Conservation (phyloP, 2,329 filamentous ascomycete species). For the Allantophomopsis lycopodina region DNA sequence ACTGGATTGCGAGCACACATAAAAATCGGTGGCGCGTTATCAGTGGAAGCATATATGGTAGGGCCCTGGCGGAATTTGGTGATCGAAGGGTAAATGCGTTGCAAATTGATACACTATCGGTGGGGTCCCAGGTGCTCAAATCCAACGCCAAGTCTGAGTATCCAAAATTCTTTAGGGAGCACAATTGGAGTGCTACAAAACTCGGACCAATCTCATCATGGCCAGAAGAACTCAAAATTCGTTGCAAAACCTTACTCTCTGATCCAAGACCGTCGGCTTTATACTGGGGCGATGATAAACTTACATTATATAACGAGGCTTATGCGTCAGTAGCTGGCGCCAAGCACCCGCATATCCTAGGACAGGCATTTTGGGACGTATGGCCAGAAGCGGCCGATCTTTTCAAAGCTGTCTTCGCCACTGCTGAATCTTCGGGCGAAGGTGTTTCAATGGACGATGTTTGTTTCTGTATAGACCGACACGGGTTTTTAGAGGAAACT, state of each 20-base stretch:
- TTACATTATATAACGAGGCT: slow-evolving; percentile 22
- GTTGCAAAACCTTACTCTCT: slow-evolving; percentile 19
- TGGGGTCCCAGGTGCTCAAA: background rate
- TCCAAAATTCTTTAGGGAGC: slow-evolving; percentile 15
- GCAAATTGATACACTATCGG: background rate
- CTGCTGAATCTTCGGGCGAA: slow-evolving; percentile 54
- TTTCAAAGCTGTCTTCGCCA: slow-evolving; percentile 52
- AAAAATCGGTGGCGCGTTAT: background rate
- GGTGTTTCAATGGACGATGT: slow-evolving; percentile 74
- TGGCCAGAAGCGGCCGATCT: slow-evolving; percentile 41
- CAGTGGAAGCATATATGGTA: background rate
- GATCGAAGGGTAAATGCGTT: background rate
- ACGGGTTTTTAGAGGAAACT: slow-evolving; percentile 60
- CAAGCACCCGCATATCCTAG: slow-evolving; percentile 35
- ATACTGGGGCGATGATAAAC: slow-evolving; percentile 20
- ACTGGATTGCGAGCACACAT: background rate
- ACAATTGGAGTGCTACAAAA: slow-evolving; percentile 27
- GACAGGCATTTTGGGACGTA: slow-evolving; percentile 40
- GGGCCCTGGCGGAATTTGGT: too few relatives aligned
- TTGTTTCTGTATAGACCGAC: slow-evolving; percentile 55
- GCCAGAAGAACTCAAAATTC: slow-evolving; percentile 23
- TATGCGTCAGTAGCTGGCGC: slow-evolving; percentile 16
- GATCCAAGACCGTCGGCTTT: slow-evolving; percentile 21
- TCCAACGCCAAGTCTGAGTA: slow-evolving; percentile 28
- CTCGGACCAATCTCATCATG: slow-evolving; percentile 25